Evolutionary conservation across 257 asterid genomes (phyloP), one percentile per base, ranked within the genome.

Genomic region (Jasminum sambac): DNA sequence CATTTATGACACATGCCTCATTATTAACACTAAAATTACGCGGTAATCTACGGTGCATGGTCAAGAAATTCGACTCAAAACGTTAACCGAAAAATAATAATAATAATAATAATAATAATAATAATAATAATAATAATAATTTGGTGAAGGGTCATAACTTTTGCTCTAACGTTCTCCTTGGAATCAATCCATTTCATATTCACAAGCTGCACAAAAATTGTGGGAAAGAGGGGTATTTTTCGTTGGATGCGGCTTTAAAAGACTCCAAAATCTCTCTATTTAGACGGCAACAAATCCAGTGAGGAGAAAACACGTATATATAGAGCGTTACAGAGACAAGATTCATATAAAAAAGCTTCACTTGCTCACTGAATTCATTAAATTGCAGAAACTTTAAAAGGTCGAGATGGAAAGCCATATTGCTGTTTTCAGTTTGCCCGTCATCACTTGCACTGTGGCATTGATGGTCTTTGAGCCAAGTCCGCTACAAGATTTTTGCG

Each of bases 401-500:
- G 30, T 66, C 39, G 37, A 66, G 71, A 66, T 66, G 71, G 71
- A 43, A 44, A 66, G 61, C 41, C 41, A 66, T 5, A 25, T 43
- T 8, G 10, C 14, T 1, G 4, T 42, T 36, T 24, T 44, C 10
- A 13, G 26, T 66, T 43, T 66, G 26, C 71, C 43, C 34, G 71
- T 26, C 10, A 43, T 66, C 42, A 5, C 63, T 61, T 70, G 66
- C 61, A 38, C 43, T 12, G 0, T 59, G 58, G 66, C 74, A 14
- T n/a, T n/a, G n/a, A 25, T 70, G 48, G 74, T 67, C 14, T 70
- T 50, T 6, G 67, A 59, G 67, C 66, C 66, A 9, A 68, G 64
- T 21, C 72, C 72, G 7, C 6, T 52, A 34, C 72, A 68, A 68
- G 72, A 68, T 68, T 69, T 55, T 16, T 69, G 73, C 9, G 73